A percentile compares a stretch with the other conserved stretches of the same genome.
Conservation (phyloP, 106 monocot species). For the Gastrodia elata region DNA sequence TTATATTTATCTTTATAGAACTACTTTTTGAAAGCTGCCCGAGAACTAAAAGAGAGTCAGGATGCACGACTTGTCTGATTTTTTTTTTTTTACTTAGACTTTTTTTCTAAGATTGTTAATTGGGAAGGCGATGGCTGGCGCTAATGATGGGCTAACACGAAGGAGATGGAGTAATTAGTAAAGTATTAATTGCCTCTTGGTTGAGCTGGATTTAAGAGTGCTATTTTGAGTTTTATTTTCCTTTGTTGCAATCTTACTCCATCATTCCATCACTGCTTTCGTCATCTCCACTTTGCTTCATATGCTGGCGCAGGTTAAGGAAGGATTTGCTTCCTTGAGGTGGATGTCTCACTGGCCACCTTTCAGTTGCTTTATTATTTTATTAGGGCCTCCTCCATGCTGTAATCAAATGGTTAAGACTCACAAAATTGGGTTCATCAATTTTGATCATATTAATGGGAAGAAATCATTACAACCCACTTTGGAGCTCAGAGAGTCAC, state of each 20-base stretch:
- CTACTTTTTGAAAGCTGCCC: slow-evolving; percentile 1
- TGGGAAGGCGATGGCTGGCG: neutral
- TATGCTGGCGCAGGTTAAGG: neutral
- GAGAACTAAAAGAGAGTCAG: slow-evolving; percentile 8
- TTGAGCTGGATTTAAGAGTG: too few relatives aligned
- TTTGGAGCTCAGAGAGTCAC: too few relatives aligned
- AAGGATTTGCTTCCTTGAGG: neutral
- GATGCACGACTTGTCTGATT: neutral
- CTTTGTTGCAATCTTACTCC: slow-evolving; percentile 8
- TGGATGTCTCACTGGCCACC: slow-evolving; percentile 1
- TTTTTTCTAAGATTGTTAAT: neutral
- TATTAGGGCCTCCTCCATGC: too few relatives aligned
- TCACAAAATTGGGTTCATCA: neutral
- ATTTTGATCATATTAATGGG: neutral
- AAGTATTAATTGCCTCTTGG: neutral
- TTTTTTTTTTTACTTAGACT: too few relatives aligned
- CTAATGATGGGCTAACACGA: slow-evolving; percentile 7
- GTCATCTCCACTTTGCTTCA: neutral
- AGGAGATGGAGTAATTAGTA: neutral
- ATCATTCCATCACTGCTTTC: slow-evolving; percentile 3
- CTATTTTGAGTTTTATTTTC: neutral
- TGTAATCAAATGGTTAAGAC: neutral
- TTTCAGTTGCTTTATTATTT: neutral
- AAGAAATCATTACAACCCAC: neutral
- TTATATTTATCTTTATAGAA: neutral